Evolutionary conservation across 1,139 yeast species (phyloP).

Genomic region (Scheffersomyces segobiensis): DNA sequence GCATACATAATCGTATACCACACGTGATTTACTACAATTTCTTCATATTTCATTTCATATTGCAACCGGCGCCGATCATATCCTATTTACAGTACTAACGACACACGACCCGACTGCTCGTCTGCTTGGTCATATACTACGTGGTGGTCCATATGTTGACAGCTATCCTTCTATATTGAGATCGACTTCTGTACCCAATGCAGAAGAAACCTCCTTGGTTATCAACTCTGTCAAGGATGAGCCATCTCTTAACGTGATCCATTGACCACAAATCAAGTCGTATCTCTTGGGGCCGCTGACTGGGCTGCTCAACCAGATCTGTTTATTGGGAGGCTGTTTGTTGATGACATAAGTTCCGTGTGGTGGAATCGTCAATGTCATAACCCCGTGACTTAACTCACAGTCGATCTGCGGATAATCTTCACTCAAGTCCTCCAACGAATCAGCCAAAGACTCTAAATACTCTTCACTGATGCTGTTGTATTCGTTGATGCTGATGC

Average conservation of each 20-base stretch:
- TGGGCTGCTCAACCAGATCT: constrained; percentile 91
- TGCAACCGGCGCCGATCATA: background rate
- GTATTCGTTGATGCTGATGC: constrained; percentile 51
- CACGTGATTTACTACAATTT: background rate
- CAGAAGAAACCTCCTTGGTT: constrained; percentile 46
- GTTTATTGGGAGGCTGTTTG: constrained; percentile 92
- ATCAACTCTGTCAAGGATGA: constrained; percentile 48
- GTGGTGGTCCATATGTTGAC: background rate
- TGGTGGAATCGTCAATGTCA: constrained; percentile 66
- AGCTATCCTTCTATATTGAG: constrained; percentile 24
- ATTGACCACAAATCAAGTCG: constrained; percentile 56
- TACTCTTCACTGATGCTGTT: constrained; percentile 60
- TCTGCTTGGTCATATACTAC: background rate
- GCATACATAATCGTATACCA: too few relatives aligned
- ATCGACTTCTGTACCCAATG: constrained; percentile 30
- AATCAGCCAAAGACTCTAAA: constrained; percentile 62
- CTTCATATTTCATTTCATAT: background rate
- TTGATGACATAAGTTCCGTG: constrained; percentile 84
- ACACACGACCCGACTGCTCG: background rate
- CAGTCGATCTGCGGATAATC: constrained; percentile 62
- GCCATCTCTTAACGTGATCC: constrained; percentile 65
- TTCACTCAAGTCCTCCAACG: constrained; percentile 64
- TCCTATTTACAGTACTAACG: background rate
- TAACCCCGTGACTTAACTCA: constrained; percentile 83
- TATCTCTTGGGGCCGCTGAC: constrained; percentile 83